Base-by-base conservation (phyloP, 139 green algal genomes). In the Gonium pectorale region DNA sequence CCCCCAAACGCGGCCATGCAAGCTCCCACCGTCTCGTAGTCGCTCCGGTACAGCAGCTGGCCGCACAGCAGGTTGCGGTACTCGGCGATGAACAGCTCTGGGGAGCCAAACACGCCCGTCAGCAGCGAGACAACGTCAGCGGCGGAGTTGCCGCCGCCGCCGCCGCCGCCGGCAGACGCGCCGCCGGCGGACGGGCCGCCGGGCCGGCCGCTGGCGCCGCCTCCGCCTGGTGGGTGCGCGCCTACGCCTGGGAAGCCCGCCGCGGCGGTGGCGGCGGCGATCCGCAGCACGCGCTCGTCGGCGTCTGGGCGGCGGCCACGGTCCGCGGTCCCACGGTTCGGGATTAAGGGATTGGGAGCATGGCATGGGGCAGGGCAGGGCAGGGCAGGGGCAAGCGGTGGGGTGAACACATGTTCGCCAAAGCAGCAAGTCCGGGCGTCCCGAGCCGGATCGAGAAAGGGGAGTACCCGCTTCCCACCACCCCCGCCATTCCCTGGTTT, bases 21-120 rank as follows among this genome's bases (percentile, higher is more conserved):
- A 5, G 29, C 22, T 29, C 54, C 24, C 46, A 71, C 75, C 64
- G 79, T 85, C 35, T 85, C 79, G 27, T 78, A 85, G 64, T 85
- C 79, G 27, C 35, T 67, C 27, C 79, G 64, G 46, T 77, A 78
- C 59, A 99, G 91, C 74, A 99, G 90, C 82, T 90, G 87, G 7
- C 97, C 96, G 26, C 91, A 92, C 71, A 99, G 89, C 92, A 98
- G 95, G 31, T 71, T 83, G 3, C 88, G 90, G 86, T 99, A 99
- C 89, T 99, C 96, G 46, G 86, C 89, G n/a, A 99, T 92, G 73
- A 99, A 97, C 19, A 96, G 79, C 72, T 98, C 95, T 49, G 93
- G 92, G 69, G 46, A 88, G 52, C 95, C 94, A 73, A 96, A 98
- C 68, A 99, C 97, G 66, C 90, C 91, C 5, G 98, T 92, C 43